Evolutionary conservation across 2,329 filamentous ascomycete species (phyloP).

Genomic region (Fusarium lyarnte): DNA sequence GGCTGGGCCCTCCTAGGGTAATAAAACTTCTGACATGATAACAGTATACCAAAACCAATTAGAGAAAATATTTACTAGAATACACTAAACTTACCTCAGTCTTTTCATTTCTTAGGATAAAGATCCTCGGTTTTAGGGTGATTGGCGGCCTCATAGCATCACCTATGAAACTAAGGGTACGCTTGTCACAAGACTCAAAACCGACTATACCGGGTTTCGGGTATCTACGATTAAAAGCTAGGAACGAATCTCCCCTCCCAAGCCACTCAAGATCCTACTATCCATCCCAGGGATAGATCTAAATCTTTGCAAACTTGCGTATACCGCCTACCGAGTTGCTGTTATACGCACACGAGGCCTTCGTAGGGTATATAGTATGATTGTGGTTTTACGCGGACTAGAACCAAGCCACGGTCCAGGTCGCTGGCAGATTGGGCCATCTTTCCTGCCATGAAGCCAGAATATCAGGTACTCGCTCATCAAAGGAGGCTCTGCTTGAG

Average conservation of each 20-base stretch:
- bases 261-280: background rate
- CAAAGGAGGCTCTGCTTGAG: slow-evolving; percentile 78
- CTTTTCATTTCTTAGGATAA: no score
- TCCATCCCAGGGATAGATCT: background rate
- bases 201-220: background rate
- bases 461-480: slow-evolving; percentile 92
- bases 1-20: background rate
- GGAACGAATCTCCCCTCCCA: background rate
- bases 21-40: no score
- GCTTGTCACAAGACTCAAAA: background rate
- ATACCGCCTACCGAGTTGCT: background rate
- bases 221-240: slow-evolving; percentile 18
- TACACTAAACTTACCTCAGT: no score
- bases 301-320: background rate
- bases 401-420: slow-evolving; percentile 97
- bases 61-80: no score
- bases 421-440: slow-evolving; percentile 89
- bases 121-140: no score
- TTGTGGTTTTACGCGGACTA: slow-evolving; percentile 51
- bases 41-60: no score
- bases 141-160: background rate
- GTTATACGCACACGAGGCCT: background rate
- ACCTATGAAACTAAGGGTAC: background rate
- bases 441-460: slow-evolving; percentile 92
- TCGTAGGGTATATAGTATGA: background rate